Percentiles rank a stretch among this genome's conserved stretches.
phyloP scores from a whole-genome alignment of 2,329 filamentous ascomycete genomes.

The Trichoderma simmonsii region DNA sequence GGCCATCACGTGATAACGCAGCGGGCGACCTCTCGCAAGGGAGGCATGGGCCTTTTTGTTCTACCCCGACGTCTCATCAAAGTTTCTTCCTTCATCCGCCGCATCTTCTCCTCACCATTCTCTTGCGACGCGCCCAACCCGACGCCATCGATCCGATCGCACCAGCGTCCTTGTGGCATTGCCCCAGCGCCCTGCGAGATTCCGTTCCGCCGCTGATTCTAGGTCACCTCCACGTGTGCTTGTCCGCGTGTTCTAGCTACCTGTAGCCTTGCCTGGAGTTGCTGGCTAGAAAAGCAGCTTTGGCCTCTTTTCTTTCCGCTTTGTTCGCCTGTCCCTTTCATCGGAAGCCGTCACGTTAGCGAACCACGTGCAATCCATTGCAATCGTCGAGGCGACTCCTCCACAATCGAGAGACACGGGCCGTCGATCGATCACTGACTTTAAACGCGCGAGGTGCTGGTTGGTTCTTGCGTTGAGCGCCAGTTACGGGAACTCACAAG shows the following conservation, averaged over 20 bases:
- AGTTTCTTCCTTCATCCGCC: conserved; percentile 12
- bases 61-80: conserved; percentile 7
- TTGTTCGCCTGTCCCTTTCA: neutral
- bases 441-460: conserved; percentile 5
- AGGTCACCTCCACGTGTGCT: neutral
- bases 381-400: neutral
- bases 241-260: neutral
- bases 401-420: neutral
- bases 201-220: conserved; percentile 1
- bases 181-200: neutral
- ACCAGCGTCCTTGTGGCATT: neutral
- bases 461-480: neutral
- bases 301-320: neutral
- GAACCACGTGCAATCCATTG: neutral
- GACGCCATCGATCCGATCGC: conserved; percentile 13
- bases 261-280: neutral
- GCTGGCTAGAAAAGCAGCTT: neutral
- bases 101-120: neutral
- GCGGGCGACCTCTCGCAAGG: neutral
- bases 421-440: neutral
- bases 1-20: conserved; percentile 1
- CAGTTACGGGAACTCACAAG: neutral
- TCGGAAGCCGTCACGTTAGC: neutral
- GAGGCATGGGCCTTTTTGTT: conserved; percentile 8
- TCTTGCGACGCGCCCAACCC: conserved; percentile 13